A percentile compares a stretch with the other conserved stretches of the same genome.
These are phyloP conservation scores for Ceratocystis diversiconidia DNA, from an alignment of 2,329 filamentous ascomycete genomes.

Conservation along the genomic window DNA sequence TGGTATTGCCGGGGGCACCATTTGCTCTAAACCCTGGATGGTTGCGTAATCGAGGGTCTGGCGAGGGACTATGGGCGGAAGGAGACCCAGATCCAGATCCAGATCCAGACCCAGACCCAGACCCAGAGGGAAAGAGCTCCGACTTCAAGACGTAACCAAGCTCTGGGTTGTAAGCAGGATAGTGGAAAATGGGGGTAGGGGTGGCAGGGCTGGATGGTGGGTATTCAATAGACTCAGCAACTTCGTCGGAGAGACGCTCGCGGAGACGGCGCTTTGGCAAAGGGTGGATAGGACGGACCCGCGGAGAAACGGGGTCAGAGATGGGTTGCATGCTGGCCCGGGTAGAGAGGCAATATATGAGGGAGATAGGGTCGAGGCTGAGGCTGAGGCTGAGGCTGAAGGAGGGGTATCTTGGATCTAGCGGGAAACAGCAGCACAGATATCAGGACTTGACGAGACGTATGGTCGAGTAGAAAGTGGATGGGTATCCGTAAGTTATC, in stretches of 20 bases:
- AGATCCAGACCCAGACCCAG: neutral
- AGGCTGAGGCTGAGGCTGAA: neutral
- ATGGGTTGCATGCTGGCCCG: slow-evolving; percentile 22
- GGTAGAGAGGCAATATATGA: neutral
- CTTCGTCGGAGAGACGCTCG: slow-evolving; percentile 73
- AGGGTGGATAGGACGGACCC: slow-evolving; percentile 72
- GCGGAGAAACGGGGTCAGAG: slow-evolving; percentile 53
- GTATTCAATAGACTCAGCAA: slow-evolving; percentile 68
- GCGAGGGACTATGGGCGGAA: neutral
- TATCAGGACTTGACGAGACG: too few relatives aligned
- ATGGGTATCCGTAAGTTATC: neutral
- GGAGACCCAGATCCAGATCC: neutral
- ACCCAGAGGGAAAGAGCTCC: neutral
- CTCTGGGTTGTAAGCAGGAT: slow-evolving; percentile 14
- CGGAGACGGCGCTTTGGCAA: slow-evolving; percentile 79
- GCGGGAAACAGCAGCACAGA: neutral
- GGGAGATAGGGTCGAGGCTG: neutral
- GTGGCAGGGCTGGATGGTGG: slow-evolving; percentile 59
- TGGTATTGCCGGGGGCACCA: neutral
- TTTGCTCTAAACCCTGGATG: neutral
- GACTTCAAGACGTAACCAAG: slow-evolving; percentile 37
- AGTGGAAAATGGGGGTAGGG: slow-evolving; percentile 46
- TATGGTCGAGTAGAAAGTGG: too few relatives aligned
- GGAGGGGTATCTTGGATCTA: neutral
- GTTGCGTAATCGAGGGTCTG: neutral